Percentiles rank a stretch among this genome's conserved stretches.
phyloP scores from a whole-genome alignment of 257 asterid genomes.

The Solanum virginianum region DNA sequence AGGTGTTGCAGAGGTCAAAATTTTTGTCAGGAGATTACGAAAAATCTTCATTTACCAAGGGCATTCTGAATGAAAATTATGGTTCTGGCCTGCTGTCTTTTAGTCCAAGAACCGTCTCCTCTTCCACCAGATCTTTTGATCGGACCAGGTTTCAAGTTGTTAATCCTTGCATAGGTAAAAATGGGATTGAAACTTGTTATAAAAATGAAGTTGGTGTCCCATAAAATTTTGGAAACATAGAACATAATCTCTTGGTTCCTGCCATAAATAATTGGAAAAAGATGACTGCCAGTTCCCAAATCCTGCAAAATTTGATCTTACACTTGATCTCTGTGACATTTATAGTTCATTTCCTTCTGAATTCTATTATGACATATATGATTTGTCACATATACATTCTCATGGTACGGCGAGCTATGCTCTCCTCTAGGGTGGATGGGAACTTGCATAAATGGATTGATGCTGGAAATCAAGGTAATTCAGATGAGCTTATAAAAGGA shows the following conservation, averaged over 20 bases:
- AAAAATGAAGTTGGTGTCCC: constrained; percentile 8
- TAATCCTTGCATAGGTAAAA: constrained; percentile 13
- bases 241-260: constrained; percentile 2
- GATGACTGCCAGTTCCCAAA: constrained; percentile 14
- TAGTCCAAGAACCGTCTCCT: constrained; percentile 26
- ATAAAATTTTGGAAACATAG: constrained; percentile 14
- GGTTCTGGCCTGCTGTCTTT: constrained; percentile 20
- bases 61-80: background rate
- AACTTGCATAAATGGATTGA: constrained; percentile 8
- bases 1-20: constrained; percentile 11
- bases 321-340: constrained; percentile 9
- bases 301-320: constrained; percentile 14
- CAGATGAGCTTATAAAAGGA: constrained; percentile 8
- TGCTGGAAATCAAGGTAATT: constrained; percentile 11
- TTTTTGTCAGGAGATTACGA: constrained; percentile 10
- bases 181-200: constrained; percentile 9
- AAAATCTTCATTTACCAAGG: too few species aligned
- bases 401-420: constrained; percentile 7
- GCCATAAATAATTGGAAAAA: constrained; percentile 14
- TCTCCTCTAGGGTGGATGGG: background rate
- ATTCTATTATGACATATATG: constrained; percentile 17
- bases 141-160: constrained; percentile 13
- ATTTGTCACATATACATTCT: constrained; percentile 10
- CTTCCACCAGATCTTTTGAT: constrained; percentile 10
- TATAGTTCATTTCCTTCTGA: constrained; percentile 9